Percentiles rank a stretch among this genome's conserved stretches.
These are phyloP conservation scores for Colletotrichum higginsianum DNA, from an alignment of 2,329 filamentous ascomycete genomes.

Conservation along the genomic window DNA sequence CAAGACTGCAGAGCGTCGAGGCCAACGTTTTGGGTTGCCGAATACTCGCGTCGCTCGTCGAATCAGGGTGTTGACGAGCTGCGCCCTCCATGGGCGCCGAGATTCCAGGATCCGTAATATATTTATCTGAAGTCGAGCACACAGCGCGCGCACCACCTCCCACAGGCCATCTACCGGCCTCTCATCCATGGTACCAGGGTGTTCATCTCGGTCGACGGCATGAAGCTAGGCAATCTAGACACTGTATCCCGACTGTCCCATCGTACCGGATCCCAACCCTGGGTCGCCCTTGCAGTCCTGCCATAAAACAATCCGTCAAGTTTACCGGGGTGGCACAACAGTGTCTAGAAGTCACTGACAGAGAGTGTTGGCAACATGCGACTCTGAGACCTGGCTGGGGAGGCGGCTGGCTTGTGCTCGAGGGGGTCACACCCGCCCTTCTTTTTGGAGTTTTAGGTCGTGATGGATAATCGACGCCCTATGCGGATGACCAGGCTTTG, in stretches of 20 bases:
- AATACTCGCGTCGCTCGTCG: neutral
- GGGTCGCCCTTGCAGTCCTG: neutral
- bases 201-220: slow-evolving; percentile 28
- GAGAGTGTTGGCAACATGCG: neutral
- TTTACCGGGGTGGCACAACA: slow-evolving; percentile 22
- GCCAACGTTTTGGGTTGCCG: slow-evolving; percentile 4
- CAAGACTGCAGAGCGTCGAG: slow-evolving; percentile 6
- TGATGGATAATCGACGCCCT: neutral
- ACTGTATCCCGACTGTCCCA: slow-evolving; percentile 4
- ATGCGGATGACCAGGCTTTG: slow-evolving; percentile 10
- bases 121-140: slow-evolving; percentile 17
- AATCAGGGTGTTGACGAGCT: slow-evolving; percentile 2
- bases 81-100: neutral
- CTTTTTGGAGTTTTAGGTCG: neutral
- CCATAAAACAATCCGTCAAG: neutral
- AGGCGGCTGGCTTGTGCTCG: neutral
- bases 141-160: neutral
- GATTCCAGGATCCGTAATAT: neutral
- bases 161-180: slow-evolving; percentile 3
- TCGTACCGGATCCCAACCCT: neutral
- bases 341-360: neutral
- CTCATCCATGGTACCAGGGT: neutral
- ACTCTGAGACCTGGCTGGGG: neutral
- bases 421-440: neutral
- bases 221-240: slow-evolving; percentile 2